A percentile compares a stretch with the other conserved stretches of the same genome.
phyloP scores from a whole-genome alignment of 2,329 filamentous ascomycete species.

The Leptographium flavum region DNA sequence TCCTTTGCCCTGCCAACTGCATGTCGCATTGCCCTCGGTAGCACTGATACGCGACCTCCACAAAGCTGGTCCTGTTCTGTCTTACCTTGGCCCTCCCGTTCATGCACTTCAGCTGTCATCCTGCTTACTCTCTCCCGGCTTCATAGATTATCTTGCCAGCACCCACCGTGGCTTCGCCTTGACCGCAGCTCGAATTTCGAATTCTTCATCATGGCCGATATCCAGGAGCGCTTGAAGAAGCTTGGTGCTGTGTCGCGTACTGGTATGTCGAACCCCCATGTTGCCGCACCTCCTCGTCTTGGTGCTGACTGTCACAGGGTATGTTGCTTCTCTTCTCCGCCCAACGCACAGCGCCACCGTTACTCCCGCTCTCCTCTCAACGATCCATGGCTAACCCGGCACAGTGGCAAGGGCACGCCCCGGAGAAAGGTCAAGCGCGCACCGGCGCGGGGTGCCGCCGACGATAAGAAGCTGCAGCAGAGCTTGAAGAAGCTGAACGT shows the following conservation, averaged over 20 bases:
- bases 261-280: slow-evolving; percentile 39
- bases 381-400: neutral
- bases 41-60: neutral
- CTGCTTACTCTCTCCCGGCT: neutral
- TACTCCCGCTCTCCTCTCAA: neutral
- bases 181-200: neutral
- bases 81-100: neutral
- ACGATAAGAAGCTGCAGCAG: slow-evolving; percentile 99
- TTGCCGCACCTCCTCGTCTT: neutral
- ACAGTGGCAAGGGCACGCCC: slow-evolving; percentile 89
- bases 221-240: slow-evolving; percentile 47
- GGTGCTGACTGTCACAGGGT: slow-evolving; percentile 16
- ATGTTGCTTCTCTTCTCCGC: slow-evolving; percentile 8
- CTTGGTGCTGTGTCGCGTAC: slow-evolving; percentile 42
- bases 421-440: slow-evolving; percentile 98
- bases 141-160: neutral
- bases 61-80: neutral
- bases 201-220: slow-evolving; percentile 31
- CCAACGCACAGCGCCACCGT: neutral
- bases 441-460: slow-evolving; percentile 78
- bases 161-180: slow-evolving; percentile 8
- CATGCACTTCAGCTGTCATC: neutral
- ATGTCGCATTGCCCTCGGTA: neutral
- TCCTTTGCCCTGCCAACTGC: neutral
- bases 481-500: slow-evolving; percentile 99